A percentile compares a stretch with the other conserved stretches of the same genome.
These are phyloP conservation scores for Penicillium palitans DNA, from an alignment of 2,329 filamentous ascomycete species.

Conservation along the genomic window DNA sequence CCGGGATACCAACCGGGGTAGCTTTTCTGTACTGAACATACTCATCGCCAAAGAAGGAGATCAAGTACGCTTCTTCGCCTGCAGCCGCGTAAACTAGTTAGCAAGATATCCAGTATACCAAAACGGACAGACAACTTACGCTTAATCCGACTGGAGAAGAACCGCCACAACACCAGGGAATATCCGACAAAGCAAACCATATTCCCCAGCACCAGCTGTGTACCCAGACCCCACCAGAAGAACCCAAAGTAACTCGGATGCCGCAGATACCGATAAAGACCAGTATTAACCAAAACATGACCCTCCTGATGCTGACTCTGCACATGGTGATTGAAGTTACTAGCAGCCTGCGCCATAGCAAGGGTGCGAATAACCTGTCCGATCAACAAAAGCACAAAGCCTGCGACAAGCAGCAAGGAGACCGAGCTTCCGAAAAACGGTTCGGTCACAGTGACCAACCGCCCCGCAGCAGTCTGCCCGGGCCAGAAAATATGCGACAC, in stretches of 20 bases:
- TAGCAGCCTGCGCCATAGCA: conserved; percentile 86
- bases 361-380: conserved; percentile 76
- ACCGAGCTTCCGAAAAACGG: conserved; percentile 30
- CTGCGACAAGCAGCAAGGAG: conserved; percentile 49
- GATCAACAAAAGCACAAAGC: conserved; percentile 62
- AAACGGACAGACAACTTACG: conserved; percentile 47
- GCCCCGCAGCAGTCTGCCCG: conserved; percentile 5
- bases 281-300: conserved; percentile 79
- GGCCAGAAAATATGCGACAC: conserved; percentile 32
- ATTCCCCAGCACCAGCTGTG: conserved; percentile 88
- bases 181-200: conserved; percentile 74
- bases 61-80: conserved; percentile 76
- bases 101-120: background rate
- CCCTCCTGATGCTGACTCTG: conserved; percentile 67
- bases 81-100: conserved; percentile 16
- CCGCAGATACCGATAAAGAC: conserved; percentile 72
- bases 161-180: conserved; percentile 74
- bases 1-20: conserved; percentile 78
- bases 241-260: conserved; percentile 98
- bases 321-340: conserved; percentile 87
- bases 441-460: conserved; percentile 51
- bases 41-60: conserved; percentile 80
- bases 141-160: conserved; percentile 73
- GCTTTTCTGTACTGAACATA: conserved; percentile 72
- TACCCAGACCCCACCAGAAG: conserved; percentile 97